Evolutionary conservation across 2,329 filamentous ascomycete genomes (phyloP), one percentile per base, ranked within the genome.

Genomic region (Polychaeton citri): DNA sequence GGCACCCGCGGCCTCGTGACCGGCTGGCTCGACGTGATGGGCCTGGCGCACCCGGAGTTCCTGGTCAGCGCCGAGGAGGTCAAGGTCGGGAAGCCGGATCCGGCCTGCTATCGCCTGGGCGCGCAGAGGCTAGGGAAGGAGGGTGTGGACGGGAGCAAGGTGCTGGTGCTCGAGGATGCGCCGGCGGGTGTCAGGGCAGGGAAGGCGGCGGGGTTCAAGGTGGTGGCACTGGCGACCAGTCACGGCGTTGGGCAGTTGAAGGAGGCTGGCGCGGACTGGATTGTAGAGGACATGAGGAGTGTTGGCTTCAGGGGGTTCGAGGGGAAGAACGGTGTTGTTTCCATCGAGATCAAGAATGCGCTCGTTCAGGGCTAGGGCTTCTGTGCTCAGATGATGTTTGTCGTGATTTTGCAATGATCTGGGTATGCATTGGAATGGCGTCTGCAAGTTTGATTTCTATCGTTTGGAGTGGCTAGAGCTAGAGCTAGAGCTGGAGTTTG

Each of bases 161-260:
- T 88, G 30, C 65, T 94, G 37, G 87, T 95, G 33, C 63, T 94
- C 24, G 87, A 95, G 62, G 87, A 95, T 62, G 83, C 83, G 38
- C 86, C 87, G 4, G 83, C 85, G 6, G 87, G 87, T 4, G 83
- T 94, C 52, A 69, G 64, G 44, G 76, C 86, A 19, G 87, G 86
- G 33, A 92, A 87, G 61, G 82, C 74, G 1, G 87, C 87, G 7
- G 86, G 85, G 2, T 94, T 81, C 64, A 78, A 73, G 53, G 87
- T 94, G 9, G 62, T 93, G 32, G 87, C 78, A n/a, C 63, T 95
- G 36, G 74, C 81, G 37, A 94, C 86, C 36, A 92, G 83, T 52
- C 87, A 94, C 62, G 75, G 72, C 18, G 64, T 79, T 32, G 74
- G 76, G 48, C 74, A 87, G 62, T 69, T 93, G 34, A 62, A 69